These are phyloP conservation scores for Spathaspora sp. DNA, from an alignment of 1,139 yeast genomes.

Conservation along the genomic window DNA sequence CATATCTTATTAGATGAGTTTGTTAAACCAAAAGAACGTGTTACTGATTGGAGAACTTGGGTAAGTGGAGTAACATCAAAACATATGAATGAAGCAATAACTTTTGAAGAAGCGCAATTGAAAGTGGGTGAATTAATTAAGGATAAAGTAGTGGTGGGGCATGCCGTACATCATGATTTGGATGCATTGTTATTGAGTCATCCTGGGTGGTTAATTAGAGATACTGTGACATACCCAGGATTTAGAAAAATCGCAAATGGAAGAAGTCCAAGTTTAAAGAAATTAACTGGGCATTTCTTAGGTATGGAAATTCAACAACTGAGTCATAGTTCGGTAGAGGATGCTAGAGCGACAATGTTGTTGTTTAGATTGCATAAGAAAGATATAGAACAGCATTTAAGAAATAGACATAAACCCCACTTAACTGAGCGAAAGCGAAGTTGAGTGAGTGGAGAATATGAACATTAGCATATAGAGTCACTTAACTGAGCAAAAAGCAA, in stretches of 20 bases:
- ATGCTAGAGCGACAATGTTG: slow-evolving; percentile 85
- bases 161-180: slow-evolving; percentile 79
- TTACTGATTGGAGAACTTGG: slow-evolving; percentile 92
- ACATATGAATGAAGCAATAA: slow-evolving; percentile 65
- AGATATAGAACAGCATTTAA: slow-evolving; percentile 51
- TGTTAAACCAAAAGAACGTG: slow-evolving; percentile 73
- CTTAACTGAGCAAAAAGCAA: too few relatives aligned
- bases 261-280: slow-evolving; percentile 70
- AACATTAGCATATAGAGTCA: too few relatives aligned
- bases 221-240: slow-evolving; percentile 65
- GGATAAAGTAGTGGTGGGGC: slow-evolving; percentile 71
- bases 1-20: slow-evolving; percentile 65
- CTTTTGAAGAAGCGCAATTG: slow-evolving; percentile 65
- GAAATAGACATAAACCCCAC: slow-evolving; percentile 4
- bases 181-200: slow-evolving; percentile 66
- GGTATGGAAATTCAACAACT: slow-evolving; percentile 68
- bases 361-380: slow-evolving; percentile 60
- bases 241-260: slow-evolving; percentile 64
- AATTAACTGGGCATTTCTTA: slow-evolving; percentile 57
- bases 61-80: slow-evolving; percentile 83
- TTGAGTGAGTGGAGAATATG: too few relatives aligned
- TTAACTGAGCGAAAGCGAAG: not conserved
- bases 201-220: slow-evolving; percentile 64
- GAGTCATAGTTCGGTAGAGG: slow-evolving; percentile 86
- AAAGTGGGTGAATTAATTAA: slow-evolving; percentile 51